phyloP scores from a whole-genome alignment of 148 eudicot genomes.

The Pharnaceum exiguum region DNA sequence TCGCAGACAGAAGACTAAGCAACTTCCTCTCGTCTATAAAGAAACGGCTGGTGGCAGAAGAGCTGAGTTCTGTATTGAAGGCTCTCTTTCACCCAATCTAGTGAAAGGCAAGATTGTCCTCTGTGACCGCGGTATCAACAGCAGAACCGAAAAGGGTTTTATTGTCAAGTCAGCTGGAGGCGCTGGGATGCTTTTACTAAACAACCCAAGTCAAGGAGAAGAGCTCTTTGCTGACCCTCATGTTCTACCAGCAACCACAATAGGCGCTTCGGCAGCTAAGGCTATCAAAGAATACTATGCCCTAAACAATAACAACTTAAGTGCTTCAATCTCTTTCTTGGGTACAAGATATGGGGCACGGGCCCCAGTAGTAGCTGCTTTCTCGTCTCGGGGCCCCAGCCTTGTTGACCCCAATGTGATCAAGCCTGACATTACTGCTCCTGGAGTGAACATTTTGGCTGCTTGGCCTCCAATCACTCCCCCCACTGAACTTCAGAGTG shows the following conservation, averaged over 20 bases:
- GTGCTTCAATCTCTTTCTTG: conserved; percentile 37
- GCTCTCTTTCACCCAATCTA: conserved; percentile 29
- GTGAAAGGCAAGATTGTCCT: conserved; percentile 61
- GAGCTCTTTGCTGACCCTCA: conserved; percentile 67
- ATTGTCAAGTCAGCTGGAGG: conserved; percentile 62
- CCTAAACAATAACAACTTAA: conserved; percentile 20
- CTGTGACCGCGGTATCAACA: conserved; percentile 52
- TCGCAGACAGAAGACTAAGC: conserved; percentile 33
- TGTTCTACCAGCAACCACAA: conserved; percentile 44
- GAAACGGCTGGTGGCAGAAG: conserved; percentile 36
- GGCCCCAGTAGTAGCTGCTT: conserved; percentile 67
- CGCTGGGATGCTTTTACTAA: conserved; percentile 58
- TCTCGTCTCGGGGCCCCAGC: conserved; percentile 73
- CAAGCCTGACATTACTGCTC: conserved; percentile 69
- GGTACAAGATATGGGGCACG: conserved; percentile 42
- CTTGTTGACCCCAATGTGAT: conserved; percentile 46
- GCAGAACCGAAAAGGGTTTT: conserved; percentile 49
- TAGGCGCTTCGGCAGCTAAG: conserved; percentile 45
- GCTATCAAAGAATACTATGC: conserved; percentile 32
- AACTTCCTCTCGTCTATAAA: conserved; percentile 38
- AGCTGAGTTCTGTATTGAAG: conserved; percentile 44
- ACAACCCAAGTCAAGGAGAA: conserved; percentile 42
- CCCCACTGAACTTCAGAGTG: conserved; percentile 45
- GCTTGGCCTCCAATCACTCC: conserved; percentile 66
- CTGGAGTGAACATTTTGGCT: conserved; percentile 66